Percentiles rank a stretch among this genome's conserved stretches.
phyloP scores from a whole-genome alignment of 176 grass and related monocot species.

The Triticum dicoccoides region DNA sequence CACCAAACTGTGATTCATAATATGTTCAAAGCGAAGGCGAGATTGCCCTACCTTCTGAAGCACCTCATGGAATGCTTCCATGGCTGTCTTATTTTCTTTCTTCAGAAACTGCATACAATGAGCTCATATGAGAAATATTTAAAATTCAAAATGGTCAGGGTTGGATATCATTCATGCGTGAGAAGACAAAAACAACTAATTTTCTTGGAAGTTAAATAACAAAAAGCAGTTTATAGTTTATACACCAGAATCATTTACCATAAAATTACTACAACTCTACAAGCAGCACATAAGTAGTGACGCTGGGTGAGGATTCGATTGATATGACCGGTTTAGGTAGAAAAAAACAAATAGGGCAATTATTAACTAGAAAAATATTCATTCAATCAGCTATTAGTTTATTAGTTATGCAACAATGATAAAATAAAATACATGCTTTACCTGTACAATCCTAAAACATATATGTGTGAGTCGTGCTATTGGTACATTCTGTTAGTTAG shows the following conservation, averaged over 20 bases:
- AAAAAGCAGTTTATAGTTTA: slow-evolving; percentile 28
- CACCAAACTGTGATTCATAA: not conserved
- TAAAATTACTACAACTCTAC: too few relatives aligned
- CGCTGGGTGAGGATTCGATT: not conserved
- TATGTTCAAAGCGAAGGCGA: slow-evolving; percentile 24
- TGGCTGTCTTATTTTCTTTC: slow-evolving; percentile 60
- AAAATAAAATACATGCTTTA: not conserved
- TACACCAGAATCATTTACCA: not conserved
- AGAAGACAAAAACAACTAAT: not conserved
- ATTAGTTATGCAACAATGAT: not conserved
- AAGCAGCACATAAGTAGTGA: not conserved
- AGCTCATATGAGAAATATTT: slow-evolving; percentile 29
- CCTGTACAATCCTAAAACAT: not conserved
- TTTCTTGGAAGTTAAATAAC: slow-evolving; percentile 3
- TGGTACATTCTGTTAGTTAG: slow-evolving; percentile 7
- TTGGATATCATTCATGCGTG: slow-evolving; percentile 8
- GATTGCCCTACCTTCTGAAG: slow-evolving; percentile 54
- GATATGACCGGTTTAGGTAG: not conserved
- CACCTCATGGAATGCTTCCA: slow-evolving; percentile 57
- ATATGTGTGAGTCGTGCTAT: not conserved
- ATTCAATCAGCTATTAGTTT: not conserved
- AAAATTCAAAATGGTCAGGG: slow-evolving; percentile 5
- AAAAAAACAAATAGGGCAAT: not conserved
- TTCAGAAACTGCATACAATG: slow-evolving; percentile 61
- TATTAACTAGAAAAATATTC: not conserved